These are phyloP conservation scores for Blastocladiella britannica DNA, from an alignment of 192 early-diverging fungal species.

Conservation along the genomic window DNA sequence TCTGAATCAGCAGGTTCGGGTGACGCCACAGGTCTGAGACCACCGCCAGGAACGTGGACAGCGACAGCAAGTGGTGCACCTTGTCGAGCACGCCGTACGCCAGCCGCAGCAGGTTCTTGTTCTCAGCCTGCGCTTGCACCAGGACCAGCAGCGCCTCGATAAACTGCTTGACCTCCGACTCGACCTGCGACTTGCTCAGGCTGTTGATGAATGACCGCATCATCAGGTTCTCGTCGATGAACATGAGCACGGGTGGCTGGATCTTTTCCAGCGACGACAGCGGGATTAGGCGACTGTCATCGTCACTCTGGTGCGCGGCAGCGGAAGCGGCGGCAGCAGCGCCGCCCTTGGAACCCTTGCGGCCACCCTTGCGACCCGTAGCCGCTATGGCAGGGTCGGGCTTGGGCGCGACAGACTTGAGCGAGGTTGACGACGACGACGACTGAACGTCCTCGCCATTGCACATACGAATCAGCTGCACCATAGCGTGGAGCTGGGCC, in stretches of 20 bases:
- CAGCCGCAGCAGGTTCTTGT: conserved; percentile 16
- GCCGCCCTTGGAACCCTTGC: conserved; percentile 3
- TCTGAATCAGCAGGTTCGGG: conserved; percentile 24
- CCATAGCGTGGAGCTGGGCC: conserved; percentile 43
- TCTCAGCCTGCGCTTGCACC: not conserved
- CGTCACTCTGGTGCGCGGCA: too few species aligned
- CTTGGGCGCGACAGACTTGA: conserved; percentile 8
- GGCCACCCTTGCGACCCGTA: conserved; percentile 1
- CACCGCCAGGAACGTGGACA: conserved; percentile 52
- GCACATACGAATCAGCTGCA: conserved; percentile 21
- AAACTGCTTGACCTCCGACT: conserved; percentile 9
- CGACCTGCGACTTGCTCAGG: not conserved
- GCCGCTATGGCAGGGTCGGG: too few species aligned
- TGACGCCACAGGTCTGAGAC: conserved; percentile 29
- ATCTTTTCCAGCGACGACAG: conserved; percentile 2
- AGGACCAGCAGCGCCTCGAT: conserved; percentile 16
- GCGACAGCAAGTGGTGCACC: conserved; percentile 52
- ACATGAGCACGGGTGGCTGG: not conserved
- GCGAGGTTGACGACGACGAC: conserved; percentile 7
- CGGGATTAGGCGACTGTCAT: not conserved
- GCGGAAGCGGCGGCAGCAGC: not conserved
- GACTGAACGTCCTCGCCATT: too few species aligned
- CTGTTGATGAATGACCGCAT: not conserved
- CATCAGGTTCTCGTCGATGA: conserved; percentile 1
- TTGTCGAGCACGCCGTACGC: conserved; percentile 53